phyloP scores from a whole-genome alignment of 441 rosid genomes.

The Pelargonium exstipulatum region DNA sequence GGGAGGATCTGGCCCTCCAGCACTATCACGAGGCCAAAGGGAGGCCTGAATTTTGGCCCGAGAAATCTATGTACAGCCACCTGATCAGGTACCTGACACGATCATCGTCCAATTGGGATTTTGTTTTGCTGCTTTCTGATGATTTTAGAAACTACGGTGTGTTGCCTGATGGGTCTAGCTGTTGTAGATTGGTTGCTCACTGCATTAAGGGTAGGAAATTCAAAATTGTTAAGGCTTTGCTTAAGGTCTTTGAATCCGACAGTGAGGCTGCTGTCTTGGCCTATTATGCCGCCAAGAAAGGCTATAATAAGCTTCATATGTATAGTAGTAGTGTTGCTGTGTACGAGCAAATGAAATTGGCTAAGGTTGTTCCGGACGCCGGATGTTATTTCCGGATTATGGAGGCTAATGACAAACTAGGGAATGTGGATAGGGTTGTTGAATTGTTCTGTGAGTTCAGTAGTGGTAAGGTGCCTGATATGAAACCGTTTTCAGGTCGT shows the following conservation, averaged over 20 bases:
- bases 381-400: conserved; percentile 54
- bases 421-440: conserved; percentile 42
- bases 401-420: conserved; percentile 56
- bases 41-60: conserved; percentile 44
- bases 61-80: conserved; percentile 37
- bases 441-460: conserved; percentile 51
- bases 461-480: conserved; percentile 29
- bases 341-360: conserved; percentile 42
- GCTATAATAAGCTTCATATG: conserved; percentile 79
- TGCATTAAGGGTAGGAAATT: conserved; percentile 55
- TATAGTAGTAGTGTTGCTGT: conserved; percentile 51
- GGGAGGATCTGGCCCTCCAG: conserved; percentile 38
- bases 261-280: conserved; percentile 36
- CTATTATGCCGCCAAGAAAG: conserved; percentile 60
- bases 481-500: conserved; percentile 27
- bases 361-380: conserved; percentile 37
- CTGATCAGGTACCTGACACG: conserved; percentile 51
- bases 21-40: conserved; percentile 57
- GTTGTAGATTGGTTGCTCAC: conserved; percentile 45
- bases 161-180: conserved; percentile 52
- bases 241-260: conserved; percentile 40
- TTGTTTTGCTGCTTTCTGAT: conserved; percentile 36
- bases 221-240: conserved; percentile 40
- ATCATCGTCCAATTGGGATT: conserved; percentile 51
- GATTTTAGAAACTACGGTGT: conserved; percentile 46